phyloP scores from a whole-genome alignment of 1,139 yeast species.

The Pichia terricola region DNA sequence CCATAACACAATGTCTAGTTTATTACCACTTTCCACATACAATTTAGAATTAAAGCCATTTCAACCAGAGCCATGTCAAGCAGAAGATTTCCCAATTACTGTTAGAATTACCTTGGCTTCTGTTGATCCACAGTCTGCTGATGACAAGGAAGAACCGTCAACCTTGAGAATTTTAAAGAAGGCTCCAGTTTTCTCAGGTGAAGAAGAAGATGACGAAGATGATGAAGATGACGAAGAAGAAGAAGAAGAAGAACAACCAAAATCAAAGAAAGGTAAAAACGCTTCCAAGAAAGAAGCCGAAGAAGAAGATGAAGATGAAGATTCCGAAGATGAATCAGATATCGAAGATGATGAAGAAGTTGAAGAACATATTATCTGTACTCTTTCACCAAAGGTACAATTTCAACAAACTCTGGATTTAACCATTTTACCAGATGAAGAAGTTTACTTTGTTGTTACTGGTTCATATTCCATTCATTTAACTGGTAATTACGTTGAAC shows the following conservation, averaged over 20 bases:
- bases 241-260: conserved; percentile 31
- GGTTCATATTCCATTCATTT: conserved; percentile 92
- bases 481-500: conserved; percentile 92
- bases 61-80: conserved; percentile 77
- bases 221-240: conserved; percentile 39
- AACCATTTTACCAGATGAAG: conserved; percentile 89
- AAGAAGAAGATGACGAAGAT: conserved; percentile 38
- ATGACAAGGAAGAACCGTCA: conserved; percentile 76
- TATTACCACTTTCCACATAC: conserved; percentile 79
- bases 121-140: conserved; percentile 75
- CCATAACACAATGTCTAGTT: conserved; percentile 39
- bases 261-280: conserved; percentile 30
- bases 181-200: conserved; percentile 42
- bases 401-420: conserved; percentile 88
- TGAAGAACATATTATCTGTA: conserved; percentile 78
- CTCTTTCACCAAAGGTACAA: conserved; percentile 75
- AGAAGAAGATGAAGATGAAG: conserved; percentile 34
- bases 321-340: conserved; percentile 49
- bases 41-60: conserved; percentile 81
- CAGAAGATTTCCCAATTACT: conserved; percentile 78
- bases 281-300: conserved; percentile 28
- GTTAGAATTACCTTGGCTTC: conserved; percentile 93
- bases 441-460: conserved; percentile 85
- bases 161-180: conserved; percentile 82
- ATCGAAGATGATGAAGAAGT: conserved; percentile 44